A percentile compares a stretch with the other conserved stretches of the same genome.
These are phyloP conservation scores for Melampsora abietis-canadensis DNA, from an alignment of 1,284 basidiomycete genomes.

Conservation along the genomic window DNA sequence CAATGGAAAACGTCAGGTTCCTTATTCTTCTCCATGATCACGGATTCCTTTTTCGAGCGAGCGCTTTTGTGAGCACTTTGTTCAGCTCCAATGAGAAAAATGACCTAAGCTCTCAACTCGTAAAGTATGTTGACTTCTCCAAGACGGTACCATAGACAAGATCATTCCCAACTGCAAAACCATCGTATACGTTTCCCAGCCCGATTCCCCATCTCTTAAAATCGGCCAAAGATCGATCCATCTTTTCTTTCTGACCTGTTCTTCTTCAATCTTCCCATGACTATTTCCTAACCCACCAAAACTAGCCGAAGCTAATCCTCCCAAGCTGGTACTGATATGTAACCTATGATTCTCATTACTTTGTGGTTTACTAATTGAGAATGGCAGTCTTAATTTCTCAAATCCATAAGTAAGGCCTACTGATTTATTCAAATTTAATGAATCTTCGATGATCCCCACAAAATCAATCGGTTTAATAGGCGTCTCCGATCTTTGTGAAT, in stretches of 20 bases:
- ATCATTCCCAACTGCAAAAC: conserved; percentile 34
- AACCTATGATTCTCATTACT: not conserved
- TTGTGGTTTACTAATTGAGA: conserved; percentile 28
- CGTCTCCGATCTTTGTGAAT: conserved; percentile 24
- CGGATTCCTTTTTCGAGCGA: not conserved
- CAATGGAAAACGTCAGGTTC: not conserved
- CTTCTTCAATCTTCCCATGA: not conserved
- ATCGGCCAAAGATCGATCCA: conserved; percentile 43
- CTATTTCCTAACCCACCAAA: conserved; percentile 2
- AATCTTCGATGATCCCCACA: conserved; percentile 34
- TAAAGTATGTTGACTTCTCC: conserved; percentile 29
- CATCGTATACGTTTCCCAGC: conserved; percentile 41
- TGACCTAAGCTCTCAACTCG: conserved; percentile 19
- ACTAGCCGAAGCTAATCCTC: not conserved
- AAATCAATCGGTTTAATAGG: conserved; percentile 31
- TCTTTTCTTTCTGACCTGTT: not conserved
- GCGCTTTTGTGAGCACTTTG: too few species aligned
- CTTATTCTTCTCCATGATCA: not conserved
- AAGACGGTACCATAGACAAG: conserved; percentile 38
- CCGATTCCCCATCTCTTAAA: conserved; percentile 34
- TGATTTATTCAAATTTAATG: conserved; percentile 32
- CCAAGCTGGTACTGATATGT: not conserved
- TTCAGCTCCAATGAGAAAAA: not conserved
- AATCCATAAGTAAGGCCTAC: conserved; percentile 30
- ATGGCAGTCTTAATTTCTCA: conserved; percentile 13